phyloP scores from a whole-genome alignment of 495 filamentous ascomycete genomes.

The Hapsidospora chrysogenum region DNA sequence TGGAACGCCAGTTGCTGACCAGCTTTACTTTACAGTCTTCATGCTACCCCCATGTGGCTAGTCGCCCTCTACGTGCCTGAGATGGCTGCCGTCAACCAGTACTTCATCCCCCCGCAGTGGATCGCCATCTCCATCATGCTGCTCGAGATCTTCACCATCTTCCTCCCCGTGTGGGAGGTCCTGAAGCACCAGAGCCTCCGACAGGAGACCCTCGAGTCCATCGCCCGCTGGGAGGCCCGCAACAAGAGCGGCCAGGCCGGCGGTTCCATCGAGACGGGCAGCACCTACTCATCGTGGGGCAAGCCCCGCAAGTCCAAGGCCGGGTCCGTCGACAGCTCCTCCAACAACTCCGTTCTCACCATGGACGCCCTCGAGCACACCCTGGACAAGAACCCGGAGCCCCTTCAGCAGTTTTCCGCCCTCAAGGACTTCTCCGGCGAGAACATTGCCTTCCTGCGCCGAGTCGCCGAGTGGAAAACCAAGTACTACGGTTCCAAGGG shows the following conservation, averaged over 20 bases:
- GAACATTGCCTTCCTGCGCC: constrained; percentile 49
- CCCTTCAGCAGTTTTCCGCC: constrained; percentile 42
- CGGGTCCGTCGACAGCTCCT: constrained; percentile 13
- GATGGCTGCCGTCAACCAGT: constrained; percentile 29
- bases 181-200: constrained; percentile 9
- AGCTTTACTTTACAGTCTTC: too few relatives aligned
- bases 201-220: constrained; percentile 12
- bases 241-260: constrained; percentile 10
- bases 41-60: constrained; percentile 42
- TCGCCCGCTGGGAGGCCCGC: constrained; percentile 15
- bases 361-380: constrained; percentile 44
- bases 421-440: constrained; percentile 48
- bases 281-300: constrained; percentile 10
- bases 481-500: constrained; percentile 10
- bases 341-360: constrained; percentile 27
- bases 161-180: constrained; percentile 24
- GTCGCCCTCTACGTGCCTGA: constrained; percentile 31
- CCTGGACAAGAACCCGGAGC: constrained; percentile 33
- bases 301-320: constrained; percentile 2
- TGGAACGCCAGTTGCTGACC: too few relatives aligned
- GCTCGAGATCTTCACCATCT: constrained; percentile 33
- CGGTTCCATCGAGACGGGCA: constrained; percentile 2
- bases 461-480: constrained; percentile 37
- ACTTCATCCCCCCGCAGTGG: constrained; percentile 29
- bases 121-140: constrained; percentile 18